Evolutionary conservation across 768 basidiomycete species (phyloP), one percentile per base, ranked within the genome.

Genomic region (Ramaria sp.): DNA sequence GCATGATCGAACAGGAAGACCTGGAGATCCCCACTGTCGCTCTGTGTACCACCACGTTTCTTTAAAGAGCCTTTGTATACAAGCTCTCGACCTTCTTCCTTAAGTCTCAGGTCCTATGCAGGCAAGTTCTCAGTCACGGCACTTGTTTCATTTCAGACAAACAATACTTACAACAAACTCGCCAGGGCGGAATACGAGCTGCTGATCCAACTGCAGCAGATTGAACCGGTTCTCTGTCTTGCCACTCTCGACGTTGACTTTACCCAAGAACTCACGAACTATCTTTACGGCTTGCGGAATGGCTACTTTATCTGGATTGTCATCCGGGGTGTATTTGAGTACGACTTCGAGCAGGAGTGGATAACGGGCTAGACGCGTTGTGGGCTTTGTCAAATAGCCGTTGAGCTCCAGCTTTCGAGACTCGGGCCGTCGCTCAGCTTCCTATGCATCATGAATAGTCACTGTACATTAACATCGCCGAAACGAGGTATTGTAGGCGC

Each of bases 1-100:
- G 93, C 93, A 69, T 99, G 96, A 68, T 99, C 96, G 66, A 99
- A 96, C 65, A 99, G 71, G 74, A 95, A 97, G 6, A 95, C 89
- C 63, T 90, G 81, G 51, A 97, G 75, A 67, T 98, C 95, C 15
- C 91, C 92, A 64, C 84, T 91, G 59, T 87, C 86, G 59, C 78
- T 77, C 64, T 83, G 78, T 6, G 73, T 73, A 3, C 82, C 82
- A 1, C 84, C 83, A 7, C 93, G 82, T 66, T 92, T 90, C 67
- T 90, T 96, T 62, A 98, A 73, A 27, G 82, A 71, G 20, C 93
- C 93, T 70, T 93, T 97, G 72, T 88, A 88, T 27, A 98, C 79
- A 65, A 98, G 78, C 73, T 98, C 87, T 13, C 96, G 82, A 6
- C 83, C 84, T 65, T 95, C 89, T 63, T 97, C 93, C 53, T 78